Evolutionary conservation across 2,329 filamentous ascomycete genomes (phyloP).

Genomic region (Trichoderma oligosporum): DNA sequence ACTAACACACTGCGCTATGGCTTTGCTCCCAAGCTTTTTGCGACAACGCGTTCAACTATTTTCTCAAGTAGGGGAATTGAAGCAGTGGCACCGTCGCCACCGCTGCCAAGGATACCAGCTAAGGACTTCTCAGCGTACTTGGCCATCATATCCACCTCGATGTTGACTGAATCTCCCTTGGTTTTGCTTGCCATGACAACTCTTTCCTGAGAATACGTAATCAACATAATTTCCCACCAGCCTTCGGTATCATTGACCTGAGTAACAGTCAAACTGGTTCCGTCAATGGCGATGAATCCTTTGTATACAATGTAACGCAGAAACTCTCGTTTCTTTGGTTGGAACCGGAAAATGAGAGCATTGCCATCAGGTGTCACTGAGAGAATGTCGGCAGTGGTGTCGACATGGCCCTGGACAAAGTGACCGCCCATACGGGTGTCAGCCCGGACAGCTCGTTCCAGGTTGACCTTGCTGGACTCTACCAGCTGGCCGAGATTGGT

Average conservation of each 20-base stretch:
- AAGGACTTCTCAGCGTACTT: conserved; percentile 92
- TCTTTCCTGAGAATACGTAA: conserved; percentile 91
- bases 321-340: conserved; percentile 64
- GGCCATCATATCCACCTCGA: conserved; percentile 85
- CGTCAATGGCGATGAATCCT: conserved; percentile 91
- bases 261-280: conserved; percentile 90
- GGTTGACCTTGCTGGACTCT: conserved; percentile 70
- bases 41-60: conserved; percentile 70
- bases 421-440: conserved; percentile 96
- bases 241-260: conserved; percentile 73
- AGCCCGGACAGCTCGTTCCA: conserved; percentile 88
- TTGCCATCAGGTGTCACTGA: conserved; percentile 79
- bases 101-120: conserved; percentile 59
- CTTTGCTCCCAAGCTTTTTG: conserved; percentile 50
- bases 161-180: conserved; percentile 77
- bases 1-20: conserved; percentile 2
- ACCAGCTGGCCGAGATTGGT: conserved; percentile 83
- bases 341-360: conserved; percentile 79
- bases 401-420: conserved; percentile 97
- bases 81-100: conserved; percentile 48
- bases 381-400: conserved; percentile 75
- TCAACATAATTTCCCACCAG: conserved; percentile 97
- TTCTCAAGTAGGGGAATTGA: conserved; percentile 61
- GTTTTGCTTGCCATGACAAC: conserved; percentile 78
- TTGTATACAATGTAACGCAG: conserved; percentile 92